Evolutionary conservation across 768 basidiomycete genomes (phyloP), one percentile per base, ranked within the genome.

Genomic region (Kwoniella bestiolae): DNA sequence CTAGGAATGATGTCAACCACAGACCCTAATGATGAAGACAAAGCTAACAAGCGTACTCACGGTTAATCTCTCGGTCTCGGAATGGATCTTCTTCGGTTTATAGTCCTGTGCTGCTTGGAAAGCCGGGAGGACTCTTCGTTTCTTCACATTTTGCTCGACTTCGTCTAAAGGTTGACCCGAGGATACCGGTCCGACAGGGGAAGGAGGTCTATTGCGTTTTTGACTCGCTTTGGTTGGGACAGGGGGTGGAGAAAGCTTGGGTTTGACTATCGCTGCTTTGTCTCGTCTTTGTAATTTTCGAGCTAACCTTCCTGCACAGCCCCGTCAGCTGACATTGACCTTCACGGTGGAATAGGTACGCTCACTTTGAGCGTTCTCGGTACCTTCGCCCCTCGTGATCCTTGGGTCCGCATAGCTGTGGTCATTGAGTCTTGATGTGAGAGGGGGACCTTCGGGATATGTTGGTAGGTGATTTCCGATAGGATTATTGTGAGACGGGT

Each of bases 221-320:
- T n/a, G 46, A 23, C 29, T n/a, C n/a, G n/a, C n/a, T n/a, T 35
- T 62, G 34, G 28, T 34, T 12, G 25, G 12, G 8, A 6, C 14
- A 5, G 49, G 45, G 32, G 45, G 41, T 3, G 38, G 23, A 4
- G 62, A n/a, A 26, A 44, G 44, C 23, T 50, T 63, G 18, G 63
- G 67, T 8, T 65, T 65, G 9, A 45, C n/a, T 35, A 70, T 72
- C 1, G 68, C 66, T 23, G 66, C 66, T 45, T 71, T 70, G 7
- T 65, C 74, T 50, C 69, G 51, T 23, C 74, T 47, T 0, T 67
- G 63, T 1, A 67, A 25, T 32, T 67, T 75, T 9, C 74, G 70
- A 23, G 68, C 63, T 5, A 57, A 26, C 34, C 56, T 31, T 7
- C 70, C 73, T 75, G 41, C 18, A 25, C 7, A 23, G 12, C 29